Percentiles rank a stretch among this genome's conserved stretches.
phyloP scores from a whole-genome alignment of 345 rosid species.

The Ceriops zippeliana region DNA sequence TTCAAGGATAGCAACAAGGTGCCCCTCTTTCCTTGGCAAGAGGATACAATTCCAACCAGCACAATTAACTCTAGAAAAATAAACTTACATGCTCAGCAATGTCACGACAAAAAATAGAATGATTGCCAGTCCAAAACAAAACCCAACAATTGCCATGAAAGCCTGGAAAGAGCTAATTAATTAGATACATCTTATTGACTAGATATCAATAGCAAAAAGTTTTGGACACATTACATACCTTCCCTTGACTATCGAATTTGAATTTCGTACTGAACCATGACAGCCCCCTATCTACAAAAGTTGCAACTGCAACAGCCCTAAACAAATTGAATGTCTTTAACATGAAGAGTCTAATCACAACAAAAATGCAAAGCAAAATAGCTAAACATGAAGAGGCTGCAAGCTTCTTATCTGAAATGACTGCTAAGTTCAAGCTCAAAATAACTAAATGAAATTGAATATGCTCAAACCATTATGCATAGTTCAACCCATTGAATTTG shows the following conservation, averaged over 20 bases:
- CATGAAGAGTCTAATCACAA: background rate
- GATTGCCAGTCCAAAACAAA: slow-evolving; percentile 75
- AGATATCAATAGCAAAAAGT: background rate
- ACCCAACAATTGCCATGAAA: slow-evolving; percentile 53
- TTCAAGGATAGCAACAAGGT: no score
- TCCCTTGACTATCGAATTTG: slow-evolving; percentile 65
- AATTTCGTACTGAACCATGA: slow-evolving; percentile 72
- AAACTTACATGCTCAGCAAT: slow-evolving; percentile 53
- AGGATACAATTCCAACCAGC: no score
- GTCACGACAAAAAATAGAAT: slow-evolving; percentile 60
- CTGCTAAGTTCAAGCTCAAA: no score
- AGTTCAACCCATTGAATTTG: no score
- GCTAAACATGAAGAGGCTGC: no score
- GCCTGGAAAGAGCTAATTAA: slow-evolving; percentile 45
- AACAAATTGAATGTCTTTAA: slow-evolving; percentile 8
- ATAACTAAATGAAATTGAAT: no score
- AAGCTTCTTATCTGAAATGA: no score
- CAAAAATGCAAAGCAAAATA: no score
- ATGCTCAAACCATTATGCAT: no score
- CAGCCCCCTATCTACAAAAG: slow-evolving; percentile 73
- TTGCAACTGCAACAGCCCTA: slow-evolving; percentile 95
- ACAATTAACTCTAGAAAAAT: background rate
- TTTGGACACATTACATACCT: slow-evolving; percentile 39
- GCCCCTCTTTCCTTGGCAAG: no score
- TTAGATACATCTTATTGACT: slow-evolving; percentile 1